Evolutionary conservation across 2,329 filamentous ascomycete species (phyloP).

Genomic region (Neurospora crassa): DNA sequence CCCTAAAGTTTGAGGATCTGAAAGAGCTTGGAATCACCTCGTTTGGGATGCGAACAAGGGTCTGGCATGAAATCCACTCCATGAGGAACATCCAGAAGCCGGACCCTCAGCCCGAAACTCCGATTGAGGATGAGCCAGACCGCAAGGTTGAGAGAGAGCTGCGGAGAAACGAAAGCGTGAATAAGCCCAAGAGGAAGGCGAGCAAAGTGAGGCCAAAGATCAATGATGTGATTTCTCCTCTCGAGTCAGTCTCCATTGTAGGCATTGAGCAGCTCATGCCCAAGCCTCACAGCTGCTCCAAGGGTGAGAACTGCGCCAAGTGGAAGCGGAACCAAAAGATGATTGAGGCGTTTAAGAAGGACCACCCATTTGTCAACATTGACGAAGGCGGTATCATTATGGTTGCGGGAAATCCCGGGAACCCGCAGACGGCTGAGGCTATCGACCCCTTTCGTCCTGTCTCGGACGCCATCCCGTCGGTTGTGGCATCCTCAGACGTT

Average conservation of each 20-base stretch:
- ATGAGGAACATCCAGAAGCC: slow-evolving; percentile 48
- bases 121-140: slow-evolving; percentile 51
- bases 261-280: slow-evolving; percentile 84
- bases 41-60: slow-evolving; percentile 68
- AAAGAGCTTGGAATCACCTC: slow-evolving; percentile 73
- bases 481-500: slow-evolving; percentile 86
- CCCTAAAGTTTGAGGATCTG: slow-evolving; percentile 83
- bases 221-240: slow-evolving; percentile 63
- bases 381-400: slow-evolving; percentile 59
- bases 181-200: slow-evolving; percentile 30
- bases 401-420: slow-evolving; percentile 70
- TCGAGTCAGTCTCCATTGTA: slow-evolving; percentile 82
- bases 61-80: slow-evolving; percentile 71
- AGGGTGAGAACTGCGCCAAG: slow-evolving; percentile 78
- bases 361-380: slow-evolving; percentile 59
- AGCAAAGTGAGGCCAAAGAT: slow-evolving; percentile 29
- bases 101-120: slow-evolving; percentile 45
- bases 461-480: slow-evolving; percentile 68
- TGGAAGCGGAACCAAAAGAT: slow-evolving; percentile 72
- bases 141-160: slow-evolving; percentile 38
- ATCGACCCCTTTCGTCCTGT: slow-evolving; percentile 53
- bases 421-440: slow-evolving; percentile 54
- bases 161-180: slow-evolving; percentile 28
- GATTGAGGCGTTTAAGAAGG: slow-evolving; percentile 63
- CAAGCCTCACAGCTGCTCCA: slow-evolving; percentile 73